A percentile compares a stretch with the other conserved stretches of the same genome.
phyloP scores from a whole-genome alignment of 306 rosid species.

The Dalbergia cochinchinensis region DNA sequence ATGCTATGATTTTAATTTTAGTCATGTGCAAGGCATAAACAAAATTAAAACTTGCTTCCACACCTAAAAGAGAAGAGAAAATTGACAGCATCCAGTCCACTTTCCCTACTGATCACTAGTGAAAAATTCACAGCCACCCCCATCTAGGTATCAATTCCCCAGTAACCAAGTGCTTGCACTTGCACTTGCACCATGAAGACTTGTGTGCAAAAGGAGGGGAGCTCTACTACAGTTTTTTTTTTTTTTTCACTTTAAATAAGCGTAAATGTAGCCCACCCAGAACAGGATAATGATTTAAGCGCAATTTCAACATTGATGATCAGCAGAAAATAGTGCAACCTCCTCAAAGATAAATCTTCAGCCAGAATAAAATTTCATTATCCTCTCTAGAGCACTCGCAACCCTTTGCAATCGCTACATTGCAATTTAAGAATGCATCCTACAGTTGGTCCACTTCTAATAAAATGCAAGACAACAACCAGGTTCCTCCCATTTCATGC shows the following conservation, averaged over 20 bases:
- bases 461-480: constrained; percentile 3
- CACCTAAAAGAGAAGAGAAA: constrained; percentile 18
- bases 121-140: constrained; percentile 29
- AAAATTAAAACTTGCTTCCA: constrained; percentile 23
- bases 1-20: constrained; percentile 22
- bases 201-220: neutral
- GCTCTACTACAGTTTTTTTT: neutral
- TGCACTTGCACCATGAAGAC: constrained; percentile 12
- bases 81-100: neutral
- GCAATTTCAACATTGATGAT: constrained; percentile 12
- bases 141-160: constrained; percentile 18
- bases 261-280: constrained; percentile 13
- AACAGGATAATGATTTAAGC: constrained; percentile 10
- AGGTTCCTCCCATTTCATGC: constrained; percentile 17
- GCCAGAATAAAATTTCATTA: neutral
- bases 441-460: neutral
- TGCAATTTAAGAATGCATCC: neutral
- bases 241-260: neutral
- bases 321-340: neutral
- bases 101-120: neutral
- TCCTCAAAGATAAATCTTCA: constrained; percentile 2
- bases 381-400: constrained; percentile 15
- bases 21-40: constrained; percentile 15
- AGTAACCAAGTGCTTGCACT: neutral
- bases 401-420: constrained; percentile 18